phyloP scores from a whole-genome alignment of 2,329 filamentous ascomycete genomes.

The Aspergillus pseudonomiae region DNA sequence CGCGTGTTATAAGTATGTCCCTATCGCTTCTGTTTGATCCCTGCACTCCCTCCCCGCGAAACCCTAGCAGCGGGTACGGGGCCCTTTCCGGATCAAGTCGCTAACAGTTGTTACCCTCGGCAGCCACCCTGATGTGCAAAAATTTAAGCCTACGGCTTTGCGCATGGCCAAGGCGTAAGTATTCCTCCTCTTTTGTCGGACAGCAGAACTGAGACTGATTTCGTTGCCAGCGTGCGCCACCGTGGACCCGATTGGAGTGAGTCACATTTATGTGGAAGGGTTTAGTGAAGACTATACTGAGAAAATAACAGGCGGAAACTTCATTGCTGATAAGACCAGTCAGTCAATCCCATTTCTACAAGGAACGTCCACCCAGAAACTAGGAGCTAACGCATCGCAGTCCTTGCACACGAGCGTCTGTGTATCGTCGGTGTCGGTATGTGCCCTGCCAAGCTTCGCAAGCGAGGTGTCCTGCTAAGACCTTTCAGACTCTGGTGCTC shows the following conservation, averaged over 20 bases:
- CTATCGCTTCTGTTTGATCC: slow-evolving; percentile 26
- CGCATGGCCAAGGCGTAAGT: slow-evolving; percentile 92
- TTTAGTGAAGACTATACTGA: slow-evolving; percentile 23
- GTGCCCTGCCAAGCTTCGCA: slow-evolving; percentile 33
- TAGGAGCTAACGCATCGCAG: slow-evolving; percentile 50
- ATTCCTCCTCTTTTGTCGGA: background rate
- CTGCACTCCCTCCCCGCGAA: slow-evolving; percentile 11
- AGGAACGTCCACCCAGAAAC: background rate
- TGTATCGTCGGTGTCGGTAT: slow-evolving; percentile 95
- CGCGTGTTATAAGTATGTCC: slow-evolving; percentile 82
- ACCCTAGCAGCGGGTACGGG: slow-evolving; percentile 10
- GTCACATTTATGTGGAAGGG: slow-evolving; percentile 45
- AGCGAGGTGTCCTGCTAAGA: slow-evolving; percentile 16
- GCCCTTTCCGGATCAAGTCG: slow-evolving; percentile 4
- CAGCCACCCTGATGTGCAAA: slow-evolving; percentile 87
- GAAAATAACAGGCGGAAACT: slow-evolving; percentile 71
- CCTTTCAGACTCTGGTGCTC: slow-evolving; percentile 80
- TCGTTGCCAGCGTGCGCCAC: slow-evolving; percentile 75
- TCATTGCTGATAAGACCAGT: slow-evolving; percentile 91
- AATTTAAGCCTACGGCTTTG: slow-evolving; percentile 94
- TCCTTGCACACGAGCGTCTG: slow-evolving; percentile 95
- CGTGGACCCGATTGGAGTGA: slow-evolving; percentile 98
- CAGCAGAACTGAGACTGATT: slow-evolving; percentile 35
- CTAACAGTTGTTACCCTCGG: slow-evolving; percentile 21
- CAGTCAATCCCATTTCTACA: slow-evolving; percentile 37